Evolutionary conservation across 805 yeast genomes (phyloP).

Genomic region (Candida coquimbonensis): DNA sequence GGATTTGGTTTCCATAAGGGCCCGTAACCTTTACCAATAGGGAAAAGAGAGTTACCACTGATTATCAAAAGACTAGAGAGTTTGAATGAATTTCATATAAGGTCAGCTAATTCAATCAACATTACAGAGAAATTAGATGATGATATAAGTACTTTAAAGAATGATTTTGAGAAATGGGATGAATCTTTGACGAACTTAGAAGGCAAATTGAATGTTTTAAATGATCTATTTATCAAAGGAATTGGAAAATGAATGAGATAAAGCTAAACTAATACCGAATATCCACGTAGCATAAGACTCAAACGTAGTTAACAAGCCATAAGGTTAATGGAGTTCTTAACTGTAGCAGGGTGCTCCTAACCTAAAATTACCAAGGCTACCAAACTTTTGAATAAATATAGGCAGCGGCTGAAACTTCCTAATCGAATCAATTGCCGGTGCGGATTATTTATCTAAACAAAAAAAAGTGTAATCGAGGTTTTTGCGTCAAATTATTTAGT

Average conservation of each 20-base stretch:
- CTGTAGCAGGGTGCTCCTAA: no score
- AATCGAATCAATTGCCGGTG: no score
- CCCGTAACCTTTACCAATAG: no score
- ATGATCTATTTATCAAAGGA: background rate
- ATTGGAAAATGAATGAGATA: background rate
- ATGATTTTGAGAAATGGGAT: constrained; percentile 25
- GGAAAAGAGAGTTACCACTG: constrained; percentile 22
- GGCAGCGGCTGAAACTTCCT: no score
- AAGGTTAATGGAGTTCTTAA: no score
- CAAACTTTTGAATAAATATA: no score
- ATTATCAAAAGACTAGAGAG: constrained; percentile 22
- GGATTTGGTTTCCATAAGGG: no score
- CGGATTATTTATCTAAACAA: no score
- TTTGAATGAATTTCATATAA: constrained; percentile 19
- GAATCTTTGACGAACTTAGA: constrained; percentile 17
- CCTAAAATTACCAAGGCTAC: no score
- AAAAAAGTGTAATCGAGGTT: no score
- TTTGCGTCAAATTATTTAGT: no score
- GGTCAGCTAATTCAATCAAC: constrained; percentile 12
- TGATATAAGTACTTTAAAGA: constrained; percentile 14
- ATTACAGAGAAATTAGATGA: constrained; percentile 17
- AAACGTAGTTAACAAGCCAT: no score
- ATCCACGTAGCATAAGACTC: background rate
- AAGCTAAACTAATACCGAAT: background rate
- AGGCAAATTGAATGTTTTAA: constrained; percentile 15